A percentile compares a stretch with the other conserved stretches of the same genome.
Evolutionary conservation across 495 filamentous ascomycete genomes (phyloP).

Genomic region (Hypomontagnella monticulosa): DNA sequence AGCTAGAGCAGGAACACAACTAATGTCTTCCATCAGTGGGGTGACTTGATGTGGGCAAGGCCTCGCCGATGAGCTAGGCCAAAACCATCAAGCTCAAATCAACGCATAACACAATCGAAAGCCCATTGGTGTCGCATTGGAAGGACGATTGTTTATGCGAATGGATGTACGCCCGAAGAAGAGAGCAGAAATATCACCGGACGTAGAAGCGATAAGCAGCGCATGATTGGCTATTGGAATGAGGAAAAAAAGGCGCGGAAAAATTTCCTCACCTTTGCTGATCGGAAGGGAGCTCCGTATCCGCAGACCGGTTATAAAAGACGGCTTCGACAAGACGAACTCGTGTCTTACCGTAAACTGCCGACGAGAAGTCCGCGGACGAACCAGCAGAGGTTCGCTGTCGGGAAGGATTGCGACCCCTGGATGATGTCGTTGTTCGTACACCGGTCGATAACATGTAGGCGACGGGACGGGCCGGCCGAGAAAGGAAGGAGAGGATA

Average conservation of each 20-base stretch:
- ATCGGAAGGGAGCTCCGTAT: conserved; percentile 13
- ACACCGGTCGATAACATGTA: conserved; percentile 23
- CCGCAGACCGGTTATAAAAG: conserved; percentile 12
- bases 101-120: not conserved
- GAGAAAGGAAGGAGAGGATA: conserved; percentile 41
- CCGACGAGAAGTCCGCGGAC: not conserved
- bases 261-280: not conserved
- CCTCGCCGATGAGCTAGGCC: conserved; percentile 16
- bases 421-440: conserved; percentile 13
- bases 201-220: not conserved
- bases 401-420: conserved; percentile 39
- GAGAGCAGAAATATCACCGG: conserved; percentile 1
- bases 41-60: not conserved
- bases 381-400: conserved; percentile 24
- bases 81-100: not conserved
- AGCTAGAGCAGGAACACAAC: not conserved
- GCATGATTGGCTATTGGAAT: conserved; percentile 2
- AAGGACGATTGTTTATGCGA: not conserved
- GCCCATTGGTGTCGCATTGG: not conserved
- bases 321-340: not conserved
- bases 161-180: conserved; percentile 1
- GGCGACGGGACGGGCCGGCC: conserved; percentile 40
- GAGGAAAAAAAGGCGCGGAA: conserved; percentile 10
- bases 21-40: not conserved
- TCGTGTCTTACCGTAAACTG: not conserved